These are phyloP conservation scores for Papiliotrema nemorosa DNA, from an alignment of 1,284 basidiomycete species.

Conservation along the genomic window DNA sequence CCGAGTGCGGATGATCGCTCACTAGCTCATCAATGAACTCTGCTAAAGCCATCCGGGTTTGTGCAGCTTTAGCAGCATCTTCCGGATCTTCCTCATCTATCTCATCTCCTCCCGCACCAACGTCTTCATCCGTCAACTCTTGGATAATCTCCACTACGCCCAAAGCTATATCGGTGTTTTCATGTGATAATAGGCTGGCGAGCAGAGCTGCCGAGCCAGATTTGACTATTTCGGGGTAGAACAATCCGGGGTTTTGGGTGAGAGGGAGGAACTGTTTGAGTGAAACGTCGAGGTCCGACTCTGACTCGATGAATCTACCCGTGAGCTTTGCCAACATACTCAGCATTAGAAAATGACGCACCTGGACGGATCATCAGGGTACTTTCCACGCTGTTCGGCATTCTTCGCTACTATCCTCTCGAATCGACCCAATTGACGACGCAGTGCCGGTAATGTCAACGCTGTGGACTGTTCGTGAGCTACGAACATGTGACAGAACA, in stretches of 20 bases:
- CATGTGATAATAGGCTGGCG: conserved; percentile 81
- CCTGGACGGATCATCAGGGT: conserved; percentile 85
- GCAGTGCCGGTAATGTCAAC: conserved; percentile 65
- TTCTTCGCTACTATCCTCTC: conserved; percentile 90
- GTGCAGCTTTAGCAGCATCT: conserved; percentile 54
- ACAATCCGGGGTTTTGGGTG: conserved; percentile 76
- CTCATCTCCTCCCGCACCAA: conserved; percentile 69
- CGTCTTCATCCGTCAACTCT: conserved; percentile 95
- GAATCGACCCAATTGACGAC: conserved; percentile 72
- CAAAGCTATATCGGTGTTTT: conserved; percentile 90
- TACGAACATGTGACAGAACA: not conserved
- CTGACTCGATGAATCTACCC: conserved; percentile 92
- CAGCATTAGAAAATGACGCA: conserved; percentile 47
- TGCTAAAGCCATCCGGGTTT: conserved; percentile 56
- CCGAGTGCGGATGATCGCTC: conserved; percentile 42
- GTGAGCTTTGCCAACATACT: conserved; percentile 2
- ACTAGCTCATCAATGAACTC: conserved; percentile 71
- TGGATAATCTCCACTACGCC: conserved; percentile 87
- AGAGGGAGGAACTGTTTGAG: conserved; percentile 82
- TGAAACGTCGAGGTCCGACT: conserved; percentile 84
- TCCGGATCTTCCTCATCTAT: conserved; percentile 60
- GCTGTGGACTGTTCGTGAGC: conserved; percentile 8
- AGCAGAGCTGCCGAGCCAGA: conserved; percentile 65
- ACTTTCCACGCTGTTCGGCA: conserved; percentile 88
- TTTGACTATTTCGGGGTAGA: conserved; percentile 85